phyloP scores from a whole-genome alignment of 306 rosid genomes.

The Malus sieversii region DNA sequence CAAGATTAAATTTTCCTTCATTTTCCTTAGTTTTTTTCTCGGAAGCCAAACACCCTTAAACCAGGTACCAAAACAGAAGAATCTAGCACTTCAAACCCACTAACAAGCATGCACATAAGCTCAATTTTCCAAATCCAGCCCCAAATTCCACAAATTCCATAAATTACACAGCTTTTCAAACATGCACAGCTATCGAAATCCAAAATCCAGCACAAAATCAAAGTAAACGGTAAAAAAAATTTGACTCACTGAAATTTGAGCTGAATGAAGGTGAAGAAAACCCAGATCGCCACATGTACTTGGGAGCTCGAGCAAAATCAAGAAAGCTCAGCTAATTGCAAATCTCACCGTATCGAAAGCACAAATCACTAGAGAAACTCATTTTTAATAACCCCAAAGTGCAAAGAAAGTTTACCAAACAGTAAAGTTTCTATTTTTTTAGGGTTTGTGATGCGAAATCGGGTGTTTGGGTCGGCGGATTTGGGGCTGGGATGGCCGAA shows the following conservation, averaged over 20 bases:
- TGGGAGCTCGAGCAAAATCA: slow-evolving; percentile 50
- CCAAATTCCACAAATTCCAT: slow-evolving; percentile 5
- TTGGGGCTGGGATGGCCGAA: slow-evolving; percentile 28
- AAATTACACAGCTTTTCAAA: slow-evolving; percentile 7
- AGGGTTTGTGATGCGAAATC: slow-evolving; percentile 14
- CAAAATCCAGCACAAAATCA: background rate
- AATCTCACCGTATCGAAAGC: slow-evolving; percentile 47
- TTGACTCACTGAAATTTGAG: slow-evolving; percentile 57
- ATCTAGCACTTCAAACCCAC: slow-evolving; percentile 19
- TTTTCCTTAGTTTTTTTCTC: slow-evolving; percentile 4
- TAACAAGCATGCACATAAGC: slow-evolving; percentile 10
- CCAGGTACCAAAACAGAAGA: slow-evolving; percentile 10
- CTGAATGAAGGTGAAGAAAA: slow-evolving; percentile 40
- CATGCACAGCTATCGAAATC: slow-evolving; percentile 24
- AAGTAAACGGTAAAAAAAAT: slow-evolving; percentile 3
- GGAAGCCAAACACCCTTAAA: slow-evolving; percentile 10
- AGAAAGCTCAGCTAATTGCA: slow-evolving; percentile 26
- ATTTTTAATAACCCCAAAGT: slow-evolving; percentile 23
- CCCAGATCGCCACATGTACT: slow-evolving; percentile 86
- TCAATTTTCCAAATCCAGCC: slow-evolving; percentile 28
- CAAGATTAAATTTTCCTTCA: slow-evolving; percentile 2
- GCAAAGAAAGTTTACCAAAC: background rate
- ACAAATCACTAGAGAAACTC: slow-evolving; percentile 28
- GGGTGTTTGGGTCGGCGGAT: slow-evolving; percentile 7
- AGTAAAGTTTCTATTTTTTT: slow-evolving; percentile 8